Evolutionary conservation across 495 filamentous ascomycete genomes (phyloP).

Genomic region (Astrothelium macrocarpum): DNA sequence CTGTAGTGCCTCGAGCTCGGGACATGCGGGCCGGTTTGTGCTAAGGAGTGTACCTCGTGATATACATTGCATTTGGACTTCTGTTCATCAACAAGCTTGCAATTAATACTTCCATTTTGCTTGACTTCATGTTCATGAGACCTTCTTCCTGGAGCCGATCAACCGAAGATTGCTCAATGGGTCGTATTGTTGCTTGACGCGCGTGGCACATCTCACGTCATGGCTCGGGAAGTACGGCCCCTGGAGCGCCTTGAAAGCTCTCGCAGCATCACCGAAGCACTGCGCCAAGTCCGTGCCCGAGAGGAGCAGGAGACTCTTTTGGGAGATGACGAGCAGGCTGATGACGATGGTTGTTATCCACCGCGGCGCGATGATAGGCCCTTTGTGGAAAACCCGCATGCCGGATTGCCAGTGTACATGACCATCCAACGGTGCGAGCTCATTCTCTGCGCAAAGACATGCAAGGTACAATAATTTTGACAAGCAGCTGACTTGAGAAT

Average conservation of each 20-base stretch:
- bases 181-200: neutral
- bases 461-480: neutral
- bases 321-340: slow-evolving; percentile 26
- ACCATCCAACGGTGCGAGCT: slow-evolving; percentile 25
- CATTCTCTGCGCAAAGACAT: neutral
- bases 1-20: too few species aligned
- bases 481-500: neutral
- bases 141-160: too few species aligned
- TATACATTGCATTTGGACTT: too few species aligned
- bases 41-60: too few species aligned
- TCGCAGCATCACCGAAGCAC: slow-evolving; percentile 29
- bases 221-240: neutral
- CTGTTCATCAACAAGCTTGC: too few species aligned
- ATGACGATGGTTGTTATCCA: slow-evolving; percentile 30
- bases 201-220: neutral
- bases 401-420: slow-evolving; percentile 24
- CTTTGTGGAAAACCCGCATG: slow-evolving; percentile 28
- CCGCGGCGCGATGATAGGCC: slow-evolving; percentile 17
- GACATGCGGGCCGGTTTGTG: too few species aligned
- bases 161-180: neutral
- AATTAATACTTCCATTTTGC: too few species aligned
- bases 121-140: too few species aligned
- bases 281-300: slow-evolving; percentile 24
- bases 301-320: slow-evolving; percentile 34
- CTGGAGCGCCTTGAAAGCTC: slow-evolving; percentile 13